phyloP scores from a whole-genome alignment of 2,329 filamentous ascomycete species.

The Aaosphaeria arxii region DNA sequence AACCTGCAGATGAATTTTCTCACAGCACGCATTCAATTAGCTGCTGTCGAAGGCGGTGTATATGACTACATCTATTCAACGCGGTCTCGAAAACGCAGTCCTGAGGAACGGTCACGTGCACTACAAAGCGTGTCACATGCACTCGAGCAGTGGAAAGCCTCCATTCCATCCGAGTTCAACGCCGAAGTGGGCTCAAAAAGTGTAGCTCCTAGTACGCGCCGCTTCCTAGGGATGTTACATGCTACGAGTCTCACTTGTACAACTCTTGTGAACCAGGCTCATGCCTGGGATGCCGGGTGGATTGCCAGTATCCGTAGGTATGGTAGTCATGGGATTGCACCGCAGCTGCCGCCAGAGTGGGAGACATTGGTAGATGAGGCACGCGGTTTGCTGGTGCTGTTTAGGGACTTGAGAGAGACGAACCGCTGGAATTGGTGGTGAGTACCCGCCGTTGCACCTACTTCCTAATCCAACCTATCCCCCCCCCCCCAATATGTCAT shows the following conservation, averaged over 20 bases:
- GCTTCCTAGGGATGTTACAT: slow-evolving; percentile 15
- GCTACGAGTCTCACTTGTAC: slow-evolving; percentile 17
- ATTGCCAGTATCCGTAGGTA: slow-evolving; percentile 12
- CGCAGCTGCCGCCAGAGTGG: slow-evolving; percentile 14
- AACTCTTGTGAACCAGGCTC: slow-evolving; percentile 16
- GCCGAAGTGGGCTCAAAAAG: slow-evolving; percentile 7
- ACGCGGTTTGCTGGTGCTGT: slow-evolving; percentile 13
- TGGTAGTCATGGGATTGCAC: slow-evolving; percentile 7
- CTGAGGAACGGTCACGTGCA: slow-evolving; percentile 11
- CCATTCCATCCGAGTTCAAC: slow-evolving; percentile 15
- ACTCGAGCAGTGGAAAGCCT: slow-evolving; percentile 18
- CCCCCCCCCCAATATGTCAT: too few relatives aligned
- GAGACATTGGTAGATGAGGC: slow-evolving; percentile 16
- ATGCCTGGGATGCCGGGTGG: slow-evolving; percentile 11
- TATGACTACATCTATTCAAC: slow-evolving; percentile 21
- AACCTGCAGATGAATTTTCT: slow-evolving; percentile 16
- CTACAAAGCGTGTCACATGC: slow-evolving; percentile 9
- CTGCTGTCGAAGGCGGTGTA: slow-evolving; percentile 16
- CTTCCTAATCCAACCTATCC: too few relatives aligned
- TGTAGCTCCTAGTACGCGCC: slow-evolving; percentile 10
- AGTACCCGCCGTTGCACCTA: slow-evolving; percentile 5
- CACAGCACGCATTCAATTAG: slow-evolving; percentile 15
- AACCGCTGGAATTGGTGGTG: slow-evolving; percentile 17
- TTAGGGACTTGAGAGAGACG: slow-evolving; percentile 8
- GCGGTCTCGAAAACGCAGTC: slow-evolving; percentile 13